Conservation (phyloP, 495 filamentous ascomycete species). For the Cairneyella variabilis region DNA sequence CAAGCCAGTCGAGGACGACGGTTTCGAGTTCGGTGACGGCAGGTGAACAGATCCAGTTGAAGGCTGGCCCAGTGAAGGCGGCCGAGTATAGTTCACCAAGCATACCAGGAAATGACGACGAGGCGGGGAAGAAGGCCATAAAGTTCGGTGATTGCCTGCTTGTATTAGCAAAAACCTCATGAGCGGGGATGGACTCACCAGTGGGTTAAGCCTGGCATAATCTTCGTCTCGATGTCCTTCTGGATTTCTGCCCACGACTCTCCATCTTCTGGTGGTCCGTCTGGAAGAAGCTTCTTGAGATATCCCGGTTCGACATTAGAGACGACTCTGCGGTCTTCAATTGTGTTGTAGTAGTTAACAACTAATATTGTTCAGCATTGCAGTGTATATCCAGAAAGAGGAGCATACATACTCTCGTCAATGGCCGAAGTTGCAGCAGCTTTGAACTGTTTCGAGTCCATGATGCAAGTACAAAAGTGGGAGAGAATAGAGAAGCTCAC, state of each 20-base stretch:
- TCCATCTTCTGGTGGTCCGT: slow-evolving; percentile 63
- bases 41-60: slow-evolving; percentile 96
- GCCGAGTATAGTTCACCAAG: slow-evolving; percentile 91
- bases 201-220: slow-evolving; percentile 92
- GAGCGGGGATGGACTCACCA: slow-evolving; percentile 49
- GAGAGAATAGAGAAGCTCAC: too few relatives aligned
- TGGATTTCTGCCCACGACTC: slow-evolving; percentile 82
- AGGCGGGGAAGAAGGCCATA: slow-evolving; percentile 92
- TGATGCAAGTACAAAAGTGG: too few relatives aligned
- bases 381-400: neutral
- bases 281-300: slow-evolving; percentile 73
- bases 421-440: slow-evolving; percentile 77
- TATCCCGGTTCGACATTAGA: slow-evolving; percentile 84
- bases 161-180: neutral
- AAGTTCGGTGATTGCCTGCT: slow-evolving; percentile 83
- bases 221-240: slow-evolving; percentile 78
- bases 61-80: slow-evolving; percentile 84
- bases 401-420: slow-evolving; percentile 69
- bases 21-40: slow-evolving; percentile 97
- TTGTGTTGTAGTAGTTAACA: slow-evolving; percentile 73
- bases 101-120: slow-evolving; percentile 77
- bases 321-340: slow-evolving; percentile 67
- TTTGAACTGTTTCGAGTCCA: slow-evolving; percentile 82
- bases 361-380: slow-evolving; percentile 47
- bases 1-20: slow-evolving; percentile 89